Base-by-base conservation (phyloP, 192 early-diverging fungal species). In the Coemansia sp. region DNA sequence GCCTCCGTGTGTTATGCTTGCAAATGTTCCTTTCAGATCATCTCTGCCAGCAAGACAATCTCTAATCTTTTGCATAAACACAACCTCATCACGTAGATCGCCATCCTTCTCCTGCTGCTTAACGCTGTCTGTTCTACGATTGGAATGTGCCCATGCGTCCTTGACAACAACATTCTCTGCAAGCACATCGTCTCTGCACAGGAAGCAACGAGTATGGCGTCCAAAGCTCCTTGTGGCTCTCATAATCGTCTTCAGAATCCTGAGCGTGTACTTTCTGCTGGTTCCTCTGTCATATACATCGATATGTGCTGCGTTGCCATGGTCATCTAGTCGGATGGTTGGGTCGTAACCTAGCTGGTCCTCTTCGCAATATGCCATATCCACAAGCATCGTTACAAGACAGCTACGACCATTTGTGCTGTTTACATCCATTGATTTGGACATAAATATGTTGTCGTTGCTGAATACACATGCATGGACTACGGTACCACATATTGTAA, bases 391-490 rank as follows among this genome's bases (percentile, higher is more conserved):
- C 13, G 19, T 3, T 13, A 68, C 41, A 32, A 74, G 60, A 2
- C 36, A 16, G n/a, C 13, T 42, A 26, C 62, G 57, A 0, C 72
- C 57, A 8, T 8, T 54, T 0, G 26, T 1, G 0, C 6, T 49
- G 2, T 32, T 8, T 26, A 73, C 61, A 54, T 73, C 72, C 61
- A 73, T 62, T n/a, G 18, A n/a, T 9, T 8, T 5, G 1, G 72
- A 73, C 8, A 43, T n/a, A 7, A 39, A 22, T 8, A 56, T 18
- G 16, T 45, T 54, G 51, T 62, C 37, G 51, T 62, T 15, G 19
- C 13, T 41, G 11, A 67, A 41, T 2, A 73, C 9, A 21, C 61
- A 63, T 0, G 48, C 62, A 7, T 37, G 22, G 4, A 42, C 64
- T 4, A 45, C 16, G 4, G 65, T 63, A 3, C 32, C 69, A 40